Conservation (phyloP, 164 flowering plant species). For the Magnolia sinica region DNA sequence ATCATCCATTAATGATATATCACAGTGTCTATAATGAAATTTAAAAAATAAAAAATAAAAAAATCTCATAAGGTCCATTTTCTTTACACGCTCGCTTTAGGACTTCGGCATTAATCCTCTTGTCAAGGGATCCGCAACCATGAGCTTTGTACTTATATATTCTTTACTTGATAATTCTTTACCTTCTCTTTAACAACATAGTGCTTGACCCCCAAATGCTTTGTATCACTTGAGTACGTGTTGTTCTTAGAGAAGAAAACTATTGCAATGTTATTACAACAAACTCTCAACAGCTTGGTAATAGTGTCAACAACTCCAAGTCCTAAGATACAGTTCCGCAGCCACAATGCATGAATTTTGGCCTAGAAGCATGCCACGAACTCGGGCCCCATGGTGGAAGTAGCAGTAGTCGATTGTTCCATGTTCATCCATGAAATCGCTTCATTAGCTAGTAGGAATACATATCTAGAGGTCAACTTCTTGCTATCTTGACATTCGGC, state of each 20-base stretch:
- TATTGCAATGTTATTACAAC: not conserved
- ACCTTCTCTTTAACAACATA: not conserved
- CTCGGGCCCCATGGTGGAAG: not conserved
- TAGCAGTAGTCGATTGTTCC: not conserved
- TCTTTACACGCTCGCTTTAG: not conserved
- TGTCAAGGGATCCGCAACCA: not conserved
- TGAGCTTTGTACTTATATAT: not conserved
- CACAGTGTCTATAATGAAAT: no score
- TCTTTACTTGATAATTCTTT: not conserved
- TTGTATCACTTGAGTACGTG: not conserved
- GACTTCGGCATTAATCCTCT: not conserved
- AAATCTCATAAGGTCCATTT: no score
- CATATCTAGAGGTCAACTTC: not conserved
- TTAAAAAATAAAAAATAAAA: no score
- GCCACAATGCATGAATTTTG: not conserved
- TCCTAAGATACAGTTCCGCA: not conserved
- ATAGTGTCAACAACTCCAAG: conserved; percentile 1
- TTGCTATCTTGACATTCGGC: not conserved
- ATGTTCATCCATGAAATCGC: not conserved
- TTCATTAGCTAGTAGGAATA: not conserved
- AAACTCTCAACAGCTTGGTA: not conserved
- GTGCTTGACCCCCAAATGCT: not conserved
- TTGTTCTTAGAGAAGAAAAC: not conserved
- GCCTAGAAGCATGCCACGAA: not conserved
- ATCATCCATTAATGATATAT: no score